Base-by-base conservation (phyloP, 208 protist genomes). In the Leptomonas seymouri region DNA sequence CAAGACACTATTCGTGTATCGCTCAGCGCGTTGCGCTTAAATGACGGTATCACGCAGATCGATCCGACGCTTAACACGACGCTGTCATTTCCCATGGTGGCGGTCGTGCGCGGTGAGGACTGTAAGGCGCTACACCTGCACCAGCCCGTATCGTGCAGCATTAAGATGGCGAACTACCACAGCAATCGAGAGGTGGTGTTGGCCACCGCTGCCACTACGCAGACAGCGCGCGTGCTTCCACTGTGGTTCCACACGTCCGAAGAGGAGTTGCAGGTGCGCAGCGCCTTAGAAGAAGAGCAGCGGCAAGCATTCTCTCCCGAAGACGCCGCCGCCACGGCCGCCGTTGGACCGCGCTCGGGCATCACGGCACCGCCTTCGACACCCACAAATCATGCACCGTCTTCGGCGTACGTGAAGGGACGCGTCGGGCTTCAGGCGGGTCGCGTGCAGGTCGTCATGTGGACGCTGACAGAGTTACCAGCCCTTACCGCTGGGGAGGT, bases 1-100 rank as follows among this genome's bases (percentile, higher is more conserved):
- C 91, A 96, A 67, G 82, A 85, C 25, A 67, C 81, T 7, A 80
- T 91, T 16, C 74, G 50, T 15, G 65, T 91, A 14, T 46, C 55
- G 18, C 15, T 95, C 23, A 78, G 67, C 31, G 76, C 80, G 39
- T 68, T 95, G 28, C 70, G 80, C 15, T 79, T 76, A 36, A 76
- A 76, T 27, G 71, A 76, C 21, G 63, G 71, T 56, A 66, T 76
- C 49, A 45, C 66, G 46, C 71, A 76, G 34, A 56, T 76, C 11
- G 63, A 76, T 28, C 71, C 71, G 20, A 39, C 56, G 12, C 46
- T 61, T 16, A 76, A 76, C 56, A 76, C 71, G 14, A 62, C 28
- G 36, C 56, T 76, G 57, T 16, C 28, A 2, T 76, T 76, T 58
- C 71, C 71, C 5, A 59, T 76, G 25, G 71, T 57, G 20, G 71